Evolutionary conservation across 1,284 basidiomycete genomes (phyloP), one percentile per base, ranked within the genome.

Genomic region (Moniliella sp.): DNA sequence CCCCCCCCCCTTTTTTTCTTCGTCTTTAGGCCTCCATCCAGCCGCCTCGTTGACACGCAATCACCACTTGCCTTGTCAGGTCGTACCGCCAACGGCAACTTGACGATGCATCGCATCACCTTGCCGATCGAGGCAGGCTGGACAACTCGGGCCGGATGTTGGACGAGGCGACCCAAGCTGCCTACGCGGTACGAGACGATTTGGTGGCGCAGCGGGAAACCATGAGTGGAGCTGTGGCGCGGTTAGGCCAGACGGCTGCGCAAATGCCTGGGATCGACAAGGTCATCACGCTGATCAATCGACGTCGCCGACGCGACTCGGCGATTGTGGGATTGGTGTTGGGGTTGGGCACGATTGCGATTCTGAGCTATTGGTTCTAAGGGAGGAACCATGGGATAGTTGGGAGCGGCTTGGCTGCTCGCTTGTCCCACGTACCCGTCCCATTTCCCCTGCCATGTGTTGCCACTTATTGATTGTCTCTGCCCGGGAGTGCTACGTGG

Each of bases 131-230:
- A 19, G 72, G 75, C 3, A 69, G 73, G 36, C 84, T 97, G 46
- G 88, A 94, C 62, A 79, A 74, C 45, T 82, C 78, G 15, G 84
- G 94, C 64, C 67, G 72, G 42, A 93, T 94, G 84, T 78, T 83
- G 18, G 88, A 97, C 57, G 78, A 80, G 28, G 72, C 86, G 19
- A 66, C 94, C 12, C 72, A 78, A 32, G 88, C 97, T 74, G 91
- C 91, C 17, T 91, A 93, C 50, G 88, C 84, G 46, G 94, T 88
- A 0, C 74, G 88, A n/a, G 69, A 78, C 19, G 86, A 94, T 59
- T 91, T 99, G 61, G 66, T 69, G n/a, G 70, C 73, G 31, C 91
- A 99, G 62, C 69, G 80, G 12, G 62, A 68, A 3, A 72, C 76
- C 17, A 64, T 99, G 25, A 63, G 71, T 5, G 69, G 72, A 13